Evolutionary conservation across 2,329 filamentous ascomycete genomes (phyloP), one percentile per base, ranked within the genome.

Genomic region (Chrysoporthe cubensis): DNA sequence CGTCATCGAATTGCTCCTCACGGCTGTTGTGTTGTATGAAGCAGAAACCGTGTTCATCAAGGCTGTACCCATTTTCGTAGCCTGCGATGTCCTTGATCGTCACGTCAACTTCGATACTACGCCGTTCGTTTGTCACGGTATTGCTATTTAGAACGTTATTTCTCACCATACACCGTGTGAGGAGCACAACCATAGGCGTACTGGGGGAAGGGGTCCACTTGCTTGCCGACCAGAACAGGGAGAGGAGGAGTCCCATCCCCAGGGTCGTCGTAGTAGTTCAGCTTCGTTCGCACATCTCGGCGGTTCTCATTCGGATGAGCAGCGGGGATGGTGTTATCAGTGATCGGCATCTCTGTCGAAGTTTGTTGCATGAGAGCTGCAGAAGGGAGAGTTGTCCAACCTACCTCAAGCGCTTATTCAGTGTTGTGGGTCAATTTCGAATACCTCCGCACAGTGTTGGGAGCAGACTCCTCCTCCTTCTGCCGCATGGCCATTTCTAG

Each of bases 61-160:
- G 79, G 8, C 81, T 76, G 0, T 88, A 91, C 73, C 91, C 88
- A 70, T 90, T 88, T 66, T 91, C 87, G 73, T 91, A 88, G 0
- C 88, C 88, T 44, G 85, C 76, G 11, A 79, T 84, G 0, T 91
- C 88, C 81, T 43, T 88, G 81, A 21, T 78, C 76, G 0, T 87
- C 84, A 64, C 80, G 79, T 0, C 84, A 81, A n/a, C 80, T 37
- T 86, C 82, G 18, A 89, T 84, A 73, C 91, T 85, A 0, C 88
- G 91, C 74, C 91, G 87, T 76, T 91, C 88, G 78, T 91, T 91
- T 64, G 90, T 76, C 44, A 90, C 78, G 5, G 91, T 80, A n/a
- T 82, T 80, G 11, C 50, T 54, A 26, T 32, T 34, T 13, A 26
- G 8, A 4, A 13, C 4, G 50, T 54, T 32, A 54, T 11, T 34